A percentile compares a stretch with the other conserved stretches of the same genome.
Evolutionary conservation across 73 alveolate species (phyloP).

Genomic region (Vitrella brassicaformis): DNA sequence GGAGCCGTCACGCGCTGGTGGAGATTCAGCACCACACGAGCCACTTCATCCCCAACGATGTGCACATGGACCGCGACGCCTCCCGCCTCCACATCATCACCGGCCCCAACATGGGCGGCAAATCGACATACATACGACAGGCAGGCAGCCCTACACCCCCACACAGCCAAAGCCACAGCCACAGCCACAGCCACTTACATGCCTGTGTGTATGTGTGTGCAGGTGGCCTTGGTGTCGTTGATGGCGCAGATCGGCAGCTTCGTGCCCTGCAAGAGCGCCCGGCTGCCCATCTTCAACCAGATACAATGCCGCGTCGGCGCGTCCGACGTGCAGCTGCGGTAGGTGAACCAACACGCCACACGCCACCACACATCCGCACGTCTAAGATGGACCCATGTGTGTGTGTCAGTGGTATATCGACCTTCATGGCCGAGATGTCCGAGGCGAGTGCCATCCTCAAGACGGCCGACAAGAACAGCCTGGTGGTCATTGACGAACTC

Average conservation of each 20-base stretch:
- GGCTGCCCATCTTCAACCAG: not conserved
- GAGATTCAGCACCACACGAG: not conserved
- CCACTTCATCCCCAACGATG: constrained; percentile 37
- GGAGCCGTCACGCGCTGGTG: not conserved
- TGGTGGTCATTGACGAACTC: constrained; percentile 90
- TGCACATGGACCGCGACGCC: constrained; percentile 44
- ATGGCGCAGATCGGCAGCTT: constrained; percentile 90
- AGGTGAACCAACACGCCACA: not conserved
- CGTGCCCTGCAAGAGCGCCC: constrained; percentile 81
- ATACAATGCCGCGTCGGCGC: constrained; percentile 93
- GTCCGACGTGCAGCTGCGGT: constrained; percentile 75
- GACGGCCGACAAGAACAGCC: constrained; percentile 78
- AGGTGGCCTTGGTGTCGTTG: constrained; percentile 79
- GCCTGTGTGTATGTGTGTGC: not conserved
- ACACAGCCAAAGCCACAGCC: not conserved
- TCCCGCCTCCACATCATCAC: constrained; percentile 84
- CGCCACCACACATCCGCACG: not conserved
- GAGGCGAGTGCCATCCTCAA: constrained; percentile 70
- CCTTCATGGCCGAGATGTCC: constrained; percentile 97
- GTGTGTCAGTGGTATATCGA: constrained; percentile 70
- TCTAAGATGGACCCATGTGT: not conserved
- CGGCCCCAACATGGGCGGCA: constrained; percentile 99
- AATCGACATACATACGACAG: constrained; percentile 85
- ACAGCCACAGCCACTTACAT: not conserved
- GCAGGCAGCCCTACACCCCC: not conserved